These are phyloP conservation scores for Tuber magnatum DNA, from an alignment of 495 filamentous ascomycete species.

Conservation along the genomic window DNA sequence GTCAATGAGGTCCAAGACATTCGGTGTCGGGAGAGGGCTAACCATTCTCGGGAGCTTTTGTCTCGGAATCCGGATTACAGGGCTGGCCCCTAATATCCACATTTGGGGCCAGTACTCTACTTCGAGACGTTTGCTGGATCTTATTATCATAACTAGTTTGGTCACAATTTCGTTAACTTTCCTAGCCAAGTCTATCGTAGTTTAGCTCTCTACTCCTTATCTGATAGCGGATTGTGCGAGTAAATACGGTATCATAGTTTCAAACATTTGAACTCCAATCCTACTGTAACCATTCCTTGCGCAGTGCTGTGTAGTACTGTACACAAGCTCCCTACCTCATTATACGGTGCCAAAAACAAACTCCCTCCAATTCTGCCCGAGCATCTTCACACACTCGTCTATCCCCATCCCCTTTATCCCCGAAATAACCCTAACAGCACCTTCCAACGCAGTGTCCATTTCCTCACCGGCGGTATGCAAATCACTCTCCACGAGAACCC, in stretches of 20 bases:
- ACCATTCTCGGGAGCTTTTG: too few relatives aligned
- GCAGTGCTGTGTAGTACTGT: background rate
- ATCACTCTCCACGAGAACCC: constrained; percentile 82
- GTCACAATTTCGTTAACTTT: background rate
- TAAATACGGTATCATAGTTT: too few relatives aligned
- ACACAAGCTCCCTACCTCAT: background rate
- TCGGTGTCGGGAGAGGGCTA: too few relatives aligned
- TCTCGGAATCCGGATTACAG: too few relatives aligned
- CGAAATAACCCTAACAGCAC: constrained; percentile 66
- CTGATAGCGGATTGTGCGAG: background rate
- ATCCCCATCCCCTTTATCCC: constrained; percentile 69
- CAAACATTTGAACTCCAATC: background rate
- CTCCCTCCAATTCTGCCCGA: constrained; percentile 70
- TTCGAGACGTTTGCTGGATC: too few relatives aligned
- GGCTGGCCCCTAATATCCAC: too few relatives aligned
- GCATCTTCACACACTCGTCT: constrained; percentile 58
- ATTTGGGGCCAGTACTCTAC: too few relatives aligned
- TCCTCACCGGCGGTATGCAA: constrained; percentile 71
- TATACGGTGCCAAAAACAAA: constrained; percentile 61
- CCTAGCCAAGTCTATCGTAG: background rate
- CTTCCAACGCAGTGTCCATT: constrained; percentile 74
- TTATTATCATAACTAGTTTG: background rate
- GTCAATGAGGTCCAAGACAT: too few relatives aligned
- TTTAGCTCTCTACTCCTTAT: background rate
- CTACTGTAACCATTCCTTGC: background rate